Evolutionary conservation across 1,284 basidiomycete genomes (phyloP).

Genomic region (Moesziomyces antarcticus): DNA sequence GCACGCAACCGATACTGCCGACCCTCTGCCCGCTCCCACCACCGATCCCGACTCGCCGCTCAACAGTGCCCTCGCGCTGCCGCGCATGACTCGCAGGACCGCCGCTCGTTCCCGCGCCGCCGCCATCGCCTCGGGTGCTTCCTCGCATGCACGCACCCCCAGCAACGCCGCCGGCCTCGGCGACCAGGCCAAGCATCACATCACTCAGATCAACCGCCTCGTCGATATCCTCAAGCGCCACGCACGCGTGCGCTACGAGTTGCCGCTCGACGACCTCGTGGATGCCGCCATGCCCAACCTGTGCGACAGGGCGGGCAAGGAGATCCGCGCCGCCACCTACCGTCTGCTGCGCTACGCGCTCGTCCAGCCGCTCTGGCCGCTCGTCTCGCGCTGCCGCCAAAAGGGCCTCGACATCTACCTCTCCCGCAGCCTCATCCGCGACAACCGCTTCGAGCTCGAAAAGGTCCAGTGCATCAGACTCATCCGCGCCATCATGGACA

Average conservation of each 20-base stretch:
- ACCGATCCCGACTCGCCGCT: conserved; percentile 30
- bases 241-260: conserved; percentile 80
- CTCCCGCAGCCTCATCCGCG: conserved; percentile 82
- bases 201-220: conserved; percentile 73
- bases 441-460: conserved; percentile 84
- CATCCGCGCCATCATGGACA: conserved; percentile 82
- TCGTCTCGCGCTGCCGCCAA: conserved; percentile 73
- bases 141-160: conserved; percentile 50
- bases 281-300: conserved; percentile 79
- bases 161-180: conserved; percentile 53
- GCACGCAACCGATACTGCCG: conserved; percentile 2
- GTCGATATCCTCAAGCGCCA: conserved; percentile 79
- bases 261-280: conserved; percentile 78
- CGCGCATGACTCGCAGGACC: conserved; percentile 31
- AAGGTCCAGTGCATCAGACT: conserved; percentile 95
- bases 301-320: conserved; percentile 78
- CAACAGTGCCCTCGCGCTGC: conserved; percentile 20
- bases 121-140: conserved; percentile 26
- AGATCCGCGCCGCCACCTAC: conserved; percentile 85
- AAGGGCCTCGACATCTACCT: conserved; percentile 85
- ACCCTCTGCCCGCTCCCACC: not conserved
- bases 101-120: conserved; percentile 47
- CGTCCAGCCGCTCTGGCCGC: conserved; percentile 72
- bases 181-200: conserved; percentile 44
- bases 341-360: conserved; percentile 84